Base-by-base conservation (phyloP, 2,329 filamentous ascomycete species). In the Microascus cirrosus region DNA sequence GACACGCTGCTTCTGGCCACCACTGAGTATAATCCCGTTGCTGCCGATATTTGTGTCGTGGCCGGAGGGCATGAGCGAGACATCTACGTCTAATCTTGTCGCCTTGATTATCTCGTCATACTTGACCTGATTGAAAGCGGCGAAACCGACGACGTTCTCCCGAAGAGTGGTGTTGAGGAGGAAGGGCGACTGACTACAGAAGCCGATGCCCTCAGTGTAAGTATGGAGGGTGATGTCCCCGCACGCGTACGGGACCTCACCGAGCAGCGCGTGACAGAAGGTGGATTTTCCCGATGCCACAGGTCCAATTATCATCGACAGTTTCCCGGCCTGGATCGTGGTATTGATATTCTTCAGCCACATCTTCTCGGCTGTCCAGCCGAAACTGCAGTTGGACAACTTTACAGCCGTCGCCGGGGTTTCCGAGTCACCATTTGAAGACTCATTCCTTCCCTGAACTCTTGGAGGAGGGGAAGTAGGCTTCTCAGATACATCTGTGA, bases 1-100 rank as follows among this genome's bases (percentile, higher is more conserved):
- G 0, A 71, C 62, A 1, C 71, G 66, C 2, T 72, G 68, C 52
- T 65, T 65, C 59, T 77, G 74, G 0, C 75, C 75, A 1, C 75
- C 75, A 12, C 71, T 74, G 0, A 77, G 60, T 20, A 68, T 70
- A n/a, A 76, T 69, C 0, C 73, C 74, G 20, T 70, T 69, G 53
- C 68, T 72, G 5, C 75, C 75, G 52, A 77, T 63, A 4, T 66
- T 65, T 0, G 73, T 74, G 12, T 65, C 55, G 34, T 75, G 71
- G 0, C 73, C 72, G 1, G 67, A 63, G 0, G 70, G 68, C 0
- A 77, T 60, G 0, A 60, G 57, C 0, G 54, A 56, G 4, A 74
- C 59, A 58, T 75, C 73, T 0, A 60, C 52, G 1, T 59, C 58
- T 0, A 76, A 64, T 58, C 69, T 62, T 0, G 69, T 70, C 0